These are phyloP conservation scores for Yamadazyma trypodendri DNA, from an alignment of 1,139 yeast genomes.

Conservation along the genomic window DNA sequence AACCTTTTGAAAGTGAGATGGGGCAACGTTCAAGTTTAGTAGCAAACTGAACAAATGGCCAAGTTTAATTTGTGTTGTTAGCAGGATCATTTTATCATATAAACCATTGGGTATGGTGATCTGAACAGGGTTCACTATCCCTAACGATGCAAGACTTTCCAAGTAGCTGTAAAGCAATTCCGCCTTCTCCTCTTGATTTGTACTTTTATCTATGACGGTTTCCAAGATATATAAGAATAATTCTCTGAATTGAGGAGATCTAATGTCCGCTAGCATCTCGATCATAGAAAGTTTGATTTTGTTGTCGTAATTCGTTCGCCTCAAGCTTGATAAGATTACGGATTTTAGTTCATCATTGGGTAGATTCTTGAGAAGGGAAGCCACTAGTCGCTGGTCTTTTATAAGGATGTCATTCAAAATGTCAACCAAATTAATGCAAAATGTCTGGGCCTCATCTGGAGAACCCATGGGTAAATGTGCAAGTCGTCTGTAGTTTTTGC, in stretches of 20 bases:
- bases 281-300: constrained; percentile 29
- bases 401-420: constrained; percentile 30
- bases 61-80: constrained; percentile 21
- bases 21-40: constrained; percentile 34
- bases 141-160: constrained; percentile 21
- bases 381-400: constrained; percentile 24
- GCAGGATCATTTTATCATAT: constrained; percentile 21
- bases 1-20: constrained; percentile 18
- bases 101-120: constrained; percentile 19
- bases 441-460: constrained; percentile 26
- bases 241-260: constrained; percentile 16
- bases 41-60: constrained; percentile 32
- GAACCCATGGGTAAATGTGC: constrained; percentile 24
- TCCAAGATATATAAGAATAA: constrained; percentile 23
- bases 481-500: constrained; percentile 25
- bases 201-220: constrained; percentile 17
- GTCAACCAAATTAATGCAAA: constrained; percentile 30
- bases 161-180: constrained; percentile 23
- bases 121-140: constrained; percentile 24
- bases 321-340: constrained; percentile 12
- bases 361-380: constrained; percentile 20
- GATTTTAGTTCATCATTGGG: constrained; percentile 16
- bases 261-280: constrained; percentile 26
- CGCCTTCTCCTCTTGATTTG: constrained; percentile 16
- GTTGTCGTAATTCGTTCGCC: constrained; percentile 17